These are phyloP conservation scores for Sporothrix dimorphospora DNA, from an alignment of 2,329 filamentous ascomycete species.

Conservation along the genomic window DNA sequence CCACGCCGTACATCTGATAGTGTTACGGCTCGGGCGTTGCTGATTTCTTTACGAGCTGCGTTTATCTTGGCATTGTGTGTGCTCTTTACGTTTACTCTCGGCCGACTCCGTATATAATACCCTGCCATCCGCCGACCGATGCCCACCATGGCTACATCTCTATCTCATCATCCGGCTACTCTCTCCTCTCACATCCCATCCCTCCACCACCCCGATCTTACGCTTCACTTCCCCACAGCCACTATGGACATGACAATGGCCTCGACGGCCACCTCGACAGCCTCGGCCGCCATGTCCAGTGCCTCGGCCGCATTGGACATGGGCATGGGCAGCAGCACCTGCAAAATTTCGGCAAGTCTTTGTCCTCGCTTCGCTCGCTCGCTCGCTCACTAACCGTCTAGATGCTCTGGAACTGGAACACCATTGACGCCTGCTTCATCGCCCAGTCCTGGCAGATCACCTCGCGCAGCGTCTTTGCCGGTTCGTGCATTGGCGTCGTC, in stretches of 20 bases:
- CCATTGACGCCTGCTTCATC: constrained; percentile 74
- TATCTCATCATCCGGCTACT: background rate
- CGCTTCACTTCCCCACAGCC: background rate
- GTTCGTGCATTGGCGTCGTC: constrained; percentile 76
- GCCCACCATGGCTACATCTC: background rate
- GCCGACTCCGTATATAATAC: background rate
- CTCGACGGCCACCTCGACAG: background rate
- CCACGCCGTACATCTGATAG: background rate
- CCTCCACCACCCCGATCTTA: background rate
- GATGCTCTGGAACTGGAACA: constrained; percentile 82
- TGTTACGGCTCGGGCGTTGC: background rate
- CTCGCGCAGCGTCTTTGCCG: constrained; percentile 72
- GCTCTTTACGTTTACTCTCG: too few species aligned
- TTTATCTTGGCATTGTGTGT: background rate
- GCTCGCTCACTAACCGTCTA: background rate
- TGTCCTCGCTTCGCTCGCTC: constrained; percentile 31
- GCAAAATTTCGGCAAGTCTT: constrained; percentile 49
- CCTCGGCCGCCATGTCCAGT: background rate
- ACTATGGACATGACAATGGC: constrained; percentile 24
- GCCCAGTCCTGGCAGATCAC: constrained; percentile 69
- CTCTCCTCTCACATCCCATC: background rate
- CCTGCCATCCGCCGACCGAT: background rate
- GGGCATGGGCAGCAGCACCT: constrained; percentile 41
- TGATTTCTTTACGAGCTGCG: background rate
- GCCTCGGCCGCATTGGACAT: constrained; percentile 36